These are phyloP conservation scores for Stephanodiscus minutulus DNA, from an alignment of 108 stramenopile genomes.

Conservation along the genomic window DNA sequence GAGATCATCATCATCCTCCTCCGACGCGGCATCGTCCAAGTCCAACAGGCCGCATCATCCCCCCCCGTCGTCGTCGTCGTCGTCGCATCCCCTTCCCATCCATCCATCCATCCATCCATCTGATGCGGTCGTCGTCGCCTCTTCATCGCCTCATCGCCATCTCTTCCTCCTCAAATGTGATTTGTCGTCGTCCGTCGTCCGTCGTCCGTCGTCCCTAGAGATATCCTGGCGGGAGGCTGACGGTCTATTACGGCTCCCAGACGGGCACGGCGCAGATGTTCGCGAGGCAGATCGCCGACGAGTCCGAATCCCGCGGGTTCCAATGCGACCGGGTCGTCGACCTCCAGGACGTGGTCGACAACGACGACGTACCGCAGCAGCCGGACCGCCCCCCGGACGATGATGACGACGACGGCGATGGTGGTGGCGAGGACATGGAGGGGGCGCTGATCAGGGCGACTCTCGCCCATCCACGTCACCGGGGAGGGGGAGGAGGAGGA, in stretches of 20 bases:
- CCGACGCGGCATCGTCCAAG: not conserved
- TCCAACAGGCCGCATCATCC: too few relatives aligned
- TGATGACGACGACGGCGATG: not conserved
- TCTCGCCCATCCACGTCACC: constrained; percentile 38
- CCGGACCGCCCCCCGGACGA: too few relatives aligned
- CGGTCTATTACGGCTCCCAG: constrained; percentile 95
- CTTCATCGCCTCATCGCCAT: too few relatives aligned
- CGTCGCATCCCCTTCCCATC: too few relatives aligned
- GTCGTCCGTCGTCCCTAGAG: too few relatives aligned
- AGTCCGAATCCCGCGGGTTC: constrained; percentile 86
- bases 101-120: too few relatives aligned
- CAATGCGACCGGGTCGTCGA: constrained; percentile 68
- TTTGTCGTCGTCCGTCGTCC: too few relatives aligned
- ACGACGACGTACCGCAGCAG: constrained; percentile 42
- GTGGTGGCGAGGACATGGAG: constrained; percentile 8
- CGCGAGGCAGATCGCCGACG: constrained; percentile 83
- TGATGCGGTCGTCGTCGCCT: too few relatives aligned
- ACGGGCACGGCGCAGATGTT: constrained; percentile 98
- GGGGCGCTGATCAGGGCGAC: constrained; percentile 26
- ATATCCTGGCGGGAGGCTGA: constrained; percentile 78
- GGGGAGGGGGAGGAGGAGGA: constrained; percentile 69
- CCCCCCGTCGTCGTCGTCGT: too few relatives aligned
- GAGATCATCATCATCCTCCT: not conserved
- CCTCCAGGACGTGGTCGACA: constrained; percentile 85
- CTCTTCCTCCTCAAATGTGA: not conserved